phyloP scores from a whole-genome alignment of 257 asterid species.

The Anisodus tanguticus region DNA sequence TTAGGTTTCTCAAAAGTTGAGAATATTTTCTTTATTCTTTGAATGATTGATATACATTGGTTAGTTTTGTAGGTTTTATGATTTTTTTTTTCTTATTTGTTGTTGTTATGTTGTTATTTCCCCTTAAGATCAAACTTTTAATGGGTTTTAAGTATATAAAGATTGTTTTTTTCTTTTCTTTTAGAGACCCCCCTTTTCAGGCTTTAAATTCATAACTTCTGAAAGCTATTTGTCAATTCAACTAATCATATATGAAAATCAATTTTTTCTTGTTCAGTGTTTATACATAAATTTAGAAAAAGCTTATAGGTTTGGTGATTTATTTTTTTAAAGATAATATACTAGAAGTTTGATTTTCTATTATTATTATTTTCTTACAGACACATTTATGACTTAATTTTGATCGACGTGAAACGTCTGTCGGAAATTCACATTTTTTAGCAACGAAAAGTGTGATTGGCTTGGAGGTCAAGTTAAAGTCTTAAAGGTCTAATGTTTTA shows the following conservation, averaged over 20 bases:
- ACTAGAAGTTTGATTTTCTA: no score
- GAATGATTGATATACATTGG: background rate
- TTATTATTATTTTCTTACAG: no score
- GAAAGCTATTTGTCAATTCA: background rate
- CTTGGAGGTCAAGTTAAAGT: background rate
- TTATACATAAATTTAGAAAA: background rate
- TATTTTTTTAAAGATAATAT: no score
- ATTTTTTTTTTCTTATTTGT: background rate
- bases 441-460: background rate
- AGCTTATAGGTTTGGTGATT: background rate
- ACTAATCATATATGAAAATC: background rate
- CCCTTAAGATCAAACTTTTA: background rate
- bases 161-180: no score
- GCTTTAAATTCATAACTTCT: background rate
- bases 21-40: no score
- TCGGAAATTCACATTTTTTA: background rate
- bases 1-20: background rate
- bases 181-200: background rate
- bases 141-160: background rate
- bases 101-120: no score
- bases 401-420: no score
- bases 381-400: no score
- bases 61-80: background rate
- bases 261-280: background rate
- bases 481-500: background rate